Conservation (phyloP, 208 protist genomes). For the Leishmania lainsoni region DNA sequence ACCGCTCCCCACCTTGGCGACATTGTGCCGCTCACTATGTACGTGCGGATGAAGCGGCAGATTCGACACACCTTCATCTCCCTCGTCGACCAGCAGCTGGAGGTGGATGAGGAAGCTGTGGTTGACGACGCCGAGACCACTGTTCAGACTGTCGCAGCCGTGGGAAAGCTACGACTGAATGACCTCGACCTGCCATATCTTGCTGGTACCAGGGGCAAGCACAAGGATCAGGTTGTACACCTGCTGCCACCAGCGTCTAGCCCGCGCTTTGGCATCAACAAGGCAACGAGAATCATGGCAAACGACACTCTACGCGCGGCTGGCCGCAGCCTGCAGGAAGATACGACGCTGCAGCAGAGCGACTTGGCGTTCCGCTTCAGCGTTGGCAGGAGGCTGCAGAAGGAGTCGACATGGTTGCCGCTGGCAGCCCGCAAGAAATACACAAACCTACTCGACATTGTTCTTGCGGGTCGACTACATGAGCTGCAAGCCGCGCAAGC, state of each 20-base stretch:
- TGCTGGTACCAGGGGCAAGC: constrained; percentile 27
- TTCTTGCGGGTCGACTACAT: not conserved
- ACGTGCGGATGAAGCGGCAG: constrained; percentile 53
- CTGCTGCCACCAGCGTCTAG: constrained; percentile 45
- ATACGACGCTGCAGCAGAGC: constrained; percentile 34
- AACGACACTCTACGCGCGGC: constrained; percentile 19
- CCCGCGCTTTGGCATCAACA: constrained; percentile 70
- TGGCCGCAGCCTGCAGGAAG: constrained; percentile 7
- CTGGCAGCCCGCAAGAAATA: constrained; percentile 34
- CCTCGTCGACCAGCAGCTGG: constrained; percentile 1
- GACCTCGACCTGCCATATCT: constrained; percentile 19
- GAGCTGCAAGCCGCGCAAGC: constrained; percentile 5
- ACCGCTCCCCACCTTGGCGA: constrained; percentile 43
- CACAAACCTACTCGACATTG: constrained; percentile 1
- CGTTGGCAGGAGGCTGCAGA: constrained; percentile 53
- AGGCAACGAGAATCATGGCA: constrained; percentile 28
- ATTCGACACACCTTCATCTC: constrained; percentile 19
- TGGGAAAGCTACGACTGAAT: constrained; percentile 11
- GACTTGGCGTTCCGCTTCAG: constrained; percentile 64
- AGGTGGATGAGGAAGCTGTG: constrained; percentile 10
- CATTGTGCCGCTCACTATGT: constrained; percentile 60
- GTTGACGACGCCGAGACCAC: constrained; percentile 26
- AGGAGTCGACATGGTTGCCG: constrained; percentile 79
- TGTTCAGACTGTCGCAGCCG: constrained; percentile 5
- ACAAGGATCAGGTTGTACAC: constrained; percentile 36